A percentile compares a stretch with the other conserved stretches of the same genome.
Evolutionary conservation across 2,329 filamentous ascomycete genomes (phyloP).

Genomic region (Colletotrichum chrysophilum): DNA sequence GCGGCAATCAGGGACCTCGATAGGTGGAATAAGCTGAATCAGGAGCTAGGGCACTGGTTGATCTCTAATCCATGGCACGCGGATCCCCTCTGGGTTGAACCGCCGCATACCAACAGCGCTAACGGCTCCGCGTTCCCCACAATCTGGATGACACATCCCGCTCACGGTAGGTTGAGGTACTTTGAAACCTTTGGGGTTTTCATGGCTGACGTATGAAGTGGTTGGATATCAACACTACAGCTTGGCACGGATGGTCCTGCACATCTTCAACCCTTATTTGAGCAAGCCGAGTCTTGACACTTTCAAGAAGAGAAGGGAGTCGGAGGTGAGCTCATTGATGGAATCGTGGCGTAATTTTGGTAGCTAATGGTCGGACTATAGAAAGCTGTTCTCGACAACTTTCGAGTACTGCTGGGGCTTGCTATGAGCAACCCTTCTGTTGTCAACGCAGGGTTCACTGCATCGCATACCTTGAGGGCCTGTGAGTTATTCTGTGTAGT

Average conservation of each 20-base stretch:
- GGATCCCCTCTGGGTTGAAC: conserved; percentile 7
- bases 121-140: conserved; percentile 16
- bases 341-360: rapidly evolving
- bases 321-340: conserved; percentile 16
- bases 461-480: conserved; percentile 29
- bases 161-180: background rate
- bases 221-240: conserved; percentile 45
- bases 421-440: conserved; percentile 29
- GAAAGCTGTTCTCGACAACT: conserved; percentile 26
- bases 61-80: conserved; percentile 23
- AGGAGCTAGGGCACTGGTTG: conserved; percentile 28
- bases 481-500: conserved; percentile 20
- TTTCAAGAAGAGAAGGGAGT: conserved; percentile 21
- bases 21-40: conserved; percentile 24
- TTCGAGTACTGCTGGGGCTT: conserved; percentile 28
- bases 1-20: conserved; percentile 27
- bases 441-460: conserved; percentile 29
- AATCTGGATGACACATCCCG: conserved; percentile 16
- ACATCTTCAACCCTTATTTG: conserved; percentile 40
- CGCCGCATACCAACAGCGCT: background rate
- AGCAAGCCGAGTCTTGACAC: conserved; percentile 28
- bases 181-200: rapidly evolving
- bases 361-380: background rate
- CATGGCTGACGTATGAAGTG: conserved; percentile 16
- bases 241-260: conserved; percentile 41